Conservation (phyloP, 768 basidiomycete genomes). For the Collybia sordida region DNA sequence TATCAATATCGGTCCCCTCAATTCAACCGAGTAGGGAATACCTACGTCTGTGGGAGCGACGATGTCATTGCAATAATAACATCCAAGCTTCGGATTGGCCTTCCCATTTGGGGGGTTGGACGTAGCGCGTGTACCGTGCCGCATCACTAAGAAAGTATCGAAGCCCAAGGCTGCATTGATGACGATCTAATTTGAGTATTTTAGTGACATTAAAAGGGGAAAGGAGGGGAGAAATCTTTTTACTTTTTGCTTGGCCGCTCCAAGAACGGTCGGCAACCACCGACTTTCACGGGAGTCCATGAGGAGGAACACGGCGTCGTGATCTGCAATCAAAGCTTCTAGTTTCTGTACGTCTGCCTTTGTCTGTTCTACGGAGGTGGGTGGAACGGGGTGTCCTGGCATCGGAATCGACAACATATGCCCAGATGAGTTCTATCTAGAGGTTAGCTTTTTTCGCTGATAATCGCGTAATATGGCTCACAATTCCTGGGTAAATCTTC, state of each 20-base stretch:
- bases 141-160: conserved; percentile 95
- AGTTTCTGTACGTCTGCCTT: conserved; percentile 70
- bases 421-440: conserved; percentile 75
- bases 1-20: too few species aligned
- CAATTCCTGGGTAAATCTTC: conserved; percentile 92
- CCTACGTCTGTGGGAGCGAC: conserved; percentile 91
- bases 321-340: conserved; percentile 75
- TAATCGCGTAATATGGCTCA: conserved; percentile 37
- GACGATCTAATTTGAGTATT: conserved; percentile 64
- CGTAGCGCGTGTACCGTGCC: conserved; percentile 73
- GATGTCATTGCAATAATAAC: conserved; percentile 98
- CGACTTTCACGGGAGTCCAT: conserved; percentile 99
- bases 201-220: neutral
- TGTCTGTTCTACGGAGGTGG: conserved; percentile 50
- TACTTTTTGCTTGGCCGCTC: conserved; percentile 83
- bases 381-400: conserved; percentile 90
- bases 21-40: neutral
- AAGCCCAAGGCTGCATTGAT: conserved; percentile 95
- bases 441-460: neutral
- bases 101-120: conserved; percentile 20
- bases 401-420: conserved; percentile 85
- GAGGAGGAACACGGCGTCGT: conserved; percentile 89
- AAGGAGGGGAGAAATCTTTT: neutral
- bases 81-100: conserved; percentile 57
- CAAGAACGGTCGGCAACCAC: conserved; percentile 93